Percentiles rank a stretch among this genome's conserved stretches.
Evolutionary conservation across 768 basidiomycete genomes (phyloP).

Genomic region (Holtermanniella nyarrowii): DNA sequence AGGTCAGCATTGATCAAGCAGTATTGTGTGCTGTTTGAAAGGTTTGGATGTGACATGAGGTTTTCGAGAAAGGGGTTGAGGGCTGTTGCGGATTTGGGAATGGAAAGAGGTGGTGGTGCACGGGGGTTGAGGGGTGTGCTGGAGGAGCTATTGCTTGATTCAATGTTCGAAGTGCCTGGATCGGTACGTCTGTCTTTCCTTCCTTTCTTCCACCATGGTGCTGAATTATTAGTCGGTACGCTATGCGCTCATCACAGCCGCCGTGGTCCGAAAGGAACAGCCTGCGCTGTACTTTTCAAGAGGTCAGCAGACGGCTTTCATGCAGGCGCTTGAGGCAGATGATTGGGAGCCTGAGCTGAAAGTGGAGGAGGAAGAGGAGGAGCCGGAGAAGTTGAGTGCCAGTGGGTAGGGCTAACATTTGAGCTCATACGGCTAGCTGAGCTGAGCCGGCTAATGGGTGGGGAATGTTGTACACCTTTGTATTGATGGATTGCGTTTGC

Average conservation of each 20-base stretch:
- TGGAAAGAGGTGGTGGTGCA: constrained; percentile 77
- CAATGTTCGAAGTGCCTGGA: constrained; percentile 59
- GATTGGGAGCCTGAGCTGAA: constrained; percentile 9
- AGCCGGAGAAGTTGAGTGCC: constrained; percentile 10
- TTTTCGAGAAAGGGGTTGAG: constrained; percentile 73
- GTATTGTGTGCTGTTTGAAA: constrained; percentile 71
- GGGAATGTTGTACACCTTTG: no score
- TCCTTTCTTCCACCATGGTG: background rate
- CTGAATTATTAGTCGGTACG: constrained; percentile 51
- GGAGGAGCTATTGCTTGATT: constrained; percentile 71
- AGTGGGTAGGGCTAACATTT: constrained; percentile 9
- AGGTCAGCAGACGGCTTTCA: constrained; percentile 28
- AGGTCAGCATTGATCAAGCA: constrained; percentile 84
- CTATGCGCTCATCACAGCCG: constrained; percentile 70
- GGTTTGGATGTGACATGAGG: constrained; percentile 72
- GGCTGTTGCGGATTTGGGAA: constrained; percentile 69
- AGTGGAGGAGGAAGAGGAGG: constrained; percentile 8
- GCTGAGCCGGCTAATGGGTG: no score
- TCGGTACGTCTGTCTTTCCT: constrained; percentile 19
- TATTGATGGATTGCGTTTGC: no score
- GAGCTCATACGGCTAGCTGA: no score
- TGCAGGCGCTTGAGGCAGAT: constrained; percentile 29
- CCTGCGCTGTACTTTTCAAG: constrained; percentile 63
- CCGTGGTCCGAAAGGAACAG: constrained; percentile 55
- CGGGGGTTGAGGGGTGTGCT: constrained; percentile 80